Evolutionary conservation across 2,329 filamentous ascomycete genomes (phyloP).

Genomic region (Colletotrichum viniferum): DNA sequence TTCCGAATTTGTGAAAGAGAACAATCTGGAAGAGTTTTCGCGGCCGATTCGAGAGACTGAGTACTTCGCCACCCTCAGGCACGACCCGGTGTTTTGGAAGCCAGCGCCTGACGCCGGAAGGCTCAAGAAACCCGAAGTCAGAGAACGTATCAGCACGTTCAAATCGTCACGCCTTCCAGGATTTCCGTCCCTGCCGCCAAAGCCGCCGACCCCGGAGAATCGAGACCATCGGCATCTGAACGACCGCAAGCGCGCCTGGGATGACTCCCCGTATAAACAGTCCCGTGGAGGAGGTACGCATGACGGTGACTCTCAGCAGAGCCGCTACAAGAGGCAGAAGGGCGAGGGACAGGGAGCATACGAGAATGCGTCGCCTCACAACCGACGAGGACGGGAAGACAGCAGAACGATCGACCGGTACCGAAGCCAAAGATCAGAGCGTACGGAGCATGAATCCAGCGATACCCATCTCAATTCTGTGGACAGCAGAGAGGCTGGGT

Average conservation of each 20-base stretch:
- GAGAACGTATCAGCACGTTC: neutral
- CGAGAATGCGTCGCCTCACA: neutral
- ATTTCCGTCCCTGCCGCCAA: conserved; percentile 12
- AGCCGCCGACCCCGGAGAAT: conserved; percentile 7
- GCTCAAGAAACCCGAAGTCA: neutral
- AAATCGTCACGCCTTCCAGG: conserved; percentile 15
- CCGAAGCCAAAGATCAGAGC: neutral
- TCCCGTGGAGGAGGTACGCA: neutral
- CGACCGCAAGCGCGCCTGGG: conserved; percentile 14
- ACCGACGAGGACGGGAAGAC: neutral
- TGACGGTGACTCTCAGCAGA: neutral
- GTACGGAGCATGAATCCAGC: neutral
- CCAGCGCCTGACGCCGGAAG: neutral
- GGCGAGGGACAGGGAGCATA: neutral
- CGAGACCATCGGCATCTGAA: neutral
- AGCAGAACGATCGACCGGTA: neutral
- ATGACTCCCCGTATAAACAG: neutral
- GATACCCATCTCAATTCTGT: neutral
- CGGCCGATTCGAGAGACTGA: conserved; percentile 43
- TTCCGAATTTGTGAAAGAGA: conserved; percentile 47
- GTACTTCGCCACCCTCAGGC: conserved; percentile 43
- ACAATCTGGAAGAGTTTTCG: conserved; percentile 47
- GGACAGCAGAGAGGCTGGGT: neutral
- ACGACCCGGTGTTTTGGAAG: conserved; percentile 47
- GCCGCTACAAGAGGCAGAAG: conserved; percentile 8